A percentile compares a stretch with the other conserved stretches of the same genome.
These are phyloP conservation scores for Agaricus blazei DNA, from an alignment of 768 basidiomycete species.

Conservation along the genomic window DNA sequence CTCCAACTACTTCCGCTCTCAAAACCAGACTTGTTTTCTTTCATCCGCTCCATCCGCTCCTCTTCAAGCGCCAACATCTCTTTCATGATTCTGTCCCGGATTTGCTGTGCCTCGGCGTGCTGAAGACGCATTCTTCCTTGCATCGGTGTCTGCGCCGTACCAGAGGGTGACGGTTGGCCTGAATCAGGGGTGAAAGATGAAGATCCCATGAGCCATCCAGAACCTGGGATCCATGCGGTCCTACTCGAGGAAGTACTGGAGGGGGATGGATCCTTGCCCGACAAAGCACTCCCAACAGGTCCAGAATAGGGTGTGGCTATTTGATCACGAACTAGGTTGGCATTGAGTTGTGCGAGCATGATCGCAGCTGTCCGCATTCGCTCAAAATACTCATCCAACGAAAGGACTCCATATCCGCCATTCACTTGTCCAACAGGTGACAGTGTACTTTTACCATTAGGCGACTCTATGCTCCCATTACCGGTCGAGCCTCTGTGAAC, in stretches of 20 bases:
- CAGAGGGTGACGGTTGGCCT: not conserved
- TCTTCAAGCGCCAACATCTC: slow-evolving; percentile 98
- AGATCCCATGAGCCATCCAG: slow-evolving; percentile 41
- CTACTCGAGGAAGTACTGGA: not conserved
- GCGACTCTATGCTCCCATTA: not conserved
- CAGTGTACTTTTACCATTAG: not conserved
- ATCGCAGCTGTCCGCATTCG: slow-evolving; percentile 98
- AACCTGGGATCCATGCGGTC: slow-evolving; percentile 49
- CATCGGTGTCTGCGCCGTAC: not conserved
- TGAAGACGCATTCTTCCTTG: slow-evolving; percentile 68
- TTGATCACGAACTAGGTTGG: slow-evolving; percentile 58
- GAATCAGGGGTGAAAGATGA: slow-evolving; percentile 12
- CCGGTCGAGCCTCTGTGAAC: not conserved
- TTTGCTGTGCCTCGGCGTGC: slow-evolving; percentile 79
- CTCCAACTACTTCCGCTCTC: slow-evolving; percentile 55
- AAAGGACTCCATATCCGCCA: slow-evolving; percentile 39
- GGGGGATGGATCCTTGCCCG: slow-evolving; percentile 10
- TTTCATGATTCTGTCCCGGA: slow-evolving; percentile 94
- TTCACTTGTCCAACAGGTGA: not conserved
- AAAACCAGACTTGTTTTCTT: slow-evolving; percentile 63
- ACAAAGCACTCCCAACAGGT: slow-evolving; percentile 13
- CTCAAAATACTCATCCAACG: slow-evolving; percentile 96
- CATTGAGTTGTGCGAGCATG: slow-evolving; percentile 96
- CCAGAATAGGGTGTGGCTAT: slow-evolving; percentile 2
- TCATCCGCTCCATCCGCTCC: slow-evolving; percentile 93